Evolutionary conservation across 257 asterid genomes (phyloP).

Genomic region (Voacanga thouarsii): DNA sequence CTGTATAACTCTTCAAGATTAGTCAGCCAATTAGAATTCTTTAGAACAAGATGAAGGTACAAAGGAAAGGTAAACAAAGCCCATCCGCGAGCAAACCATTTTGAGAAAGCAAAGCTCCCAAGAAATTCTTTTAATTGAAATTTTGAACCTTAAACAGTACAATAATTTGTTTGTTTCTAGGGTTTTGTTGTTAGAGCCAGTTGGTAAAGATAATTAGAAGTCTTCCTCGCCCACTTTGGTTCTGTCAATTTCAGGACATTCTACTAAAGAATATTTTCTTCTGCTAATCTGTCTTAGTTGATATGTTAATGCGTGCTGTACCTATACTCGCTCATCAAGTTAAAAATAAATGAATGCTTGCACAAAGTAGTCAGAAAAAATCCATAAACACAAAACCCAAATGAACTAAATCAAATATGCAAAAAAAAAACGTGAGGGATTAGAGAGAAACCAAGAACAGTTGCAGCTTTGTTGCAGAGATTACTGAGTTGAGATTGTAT

Average conservation of each 20-base stretch:
- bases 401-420: neutral
- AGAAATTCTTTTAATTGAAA: neutral
- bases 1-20: neutral
- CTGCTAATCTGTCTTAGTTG: neutral
- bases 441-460: neutral
- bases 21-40: neutral
- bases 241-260: neutral
- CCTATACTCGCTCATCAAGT: neutral
- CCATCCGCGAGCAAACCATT: neutral
- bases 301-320: neutral
- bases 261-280: neutral
- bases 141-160: neutral
- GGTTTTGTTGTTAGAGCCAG: neutral
- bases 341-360: neutral
- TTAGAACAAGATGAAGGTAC: neutral
- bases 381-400: neutral
- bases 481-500: constrained; percentile 27
- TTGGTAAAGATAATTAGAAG: neutral
- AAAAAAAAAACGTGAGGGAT: neutral
- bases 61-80: neutral
- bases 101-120: neutral
- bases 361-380: neutral
- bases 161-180: neutral
- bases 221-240: neutral
- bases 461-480: constrained; percentile 17